phyloP scores from a whole-genome alignment of 495 filamentous ascomycete species.

The Bombardia bombarda region DNA sequence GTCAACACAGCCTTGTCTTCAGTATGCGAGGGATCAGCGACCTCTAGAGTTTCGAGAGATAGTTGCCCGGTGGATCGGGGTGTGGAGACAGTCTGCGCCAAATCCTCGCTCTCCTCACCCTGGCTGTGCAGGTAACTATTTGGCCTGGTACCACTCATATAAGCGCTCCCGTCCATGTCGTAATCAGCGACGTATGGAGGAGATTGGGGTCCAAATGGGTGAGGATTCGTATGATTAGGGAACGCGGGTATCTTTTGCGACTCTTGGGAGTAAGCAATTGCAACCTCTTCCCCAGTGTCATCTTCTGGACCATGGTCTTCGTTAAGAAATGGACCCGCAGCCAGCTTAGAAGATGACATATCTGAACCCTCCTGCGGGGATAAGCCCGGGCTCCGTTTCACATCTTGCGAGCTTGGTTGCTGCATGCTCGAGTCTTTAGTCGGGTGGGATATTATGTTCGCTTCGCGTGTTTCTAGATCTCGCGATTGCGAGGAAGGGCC shows the following conservation, averaged over 20 bases:
- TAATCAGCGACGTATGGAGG: no score
- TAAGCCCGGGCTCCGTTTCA: conserved; percentile 13
- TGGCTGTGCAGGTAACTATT: conserved; percentile 31
- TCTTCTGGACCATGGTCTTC: conserved; percentile 28
- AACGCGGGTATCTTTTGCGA: conserved; percentile 15
- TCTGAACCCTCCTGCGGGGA: conserved; percentile 18
- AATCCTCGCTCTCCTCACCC: conserved; percentile 25
- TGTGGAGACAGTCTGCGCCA: conserved; percentile 18
- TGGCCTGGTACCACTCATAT: conserved; percentile 33
- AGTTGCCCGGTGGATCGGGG: conserved; percentile 27
- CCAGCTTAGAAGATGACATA: conserved; percentile 13
- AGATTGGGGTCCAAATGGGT: conserved; percentile 13
- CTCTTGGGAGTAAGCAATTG: conserved; percentile 15
- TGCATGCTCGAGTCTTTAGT: conserved; percentile 11
- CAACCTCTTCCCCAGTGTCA: conserved; percentile 28
- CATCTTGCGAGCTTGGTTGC: conserved; percentile 14
- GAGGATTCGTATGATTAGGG: conserved; percentile 30
- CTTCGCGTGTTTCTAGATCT: conserved; percentile 10
- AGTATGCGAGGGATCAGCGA: conserved; percentile 6
- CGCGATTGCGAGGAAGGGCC: conserved; percentile 14
- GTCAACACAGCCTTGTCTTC: conserved; percentile 14
- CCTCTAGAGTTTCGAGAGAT: conserved; percentile 27
- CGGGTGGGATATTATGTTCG: conserved; percentile 7
- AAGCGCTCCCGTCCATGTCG: conserved; percentile 22
- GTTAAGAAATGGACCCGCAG: conserved; percentile 10